Base-by-base conservation (phyloP, 495 filamentous ascomycete genomes). In the Usnea hakonensis region DNA sequence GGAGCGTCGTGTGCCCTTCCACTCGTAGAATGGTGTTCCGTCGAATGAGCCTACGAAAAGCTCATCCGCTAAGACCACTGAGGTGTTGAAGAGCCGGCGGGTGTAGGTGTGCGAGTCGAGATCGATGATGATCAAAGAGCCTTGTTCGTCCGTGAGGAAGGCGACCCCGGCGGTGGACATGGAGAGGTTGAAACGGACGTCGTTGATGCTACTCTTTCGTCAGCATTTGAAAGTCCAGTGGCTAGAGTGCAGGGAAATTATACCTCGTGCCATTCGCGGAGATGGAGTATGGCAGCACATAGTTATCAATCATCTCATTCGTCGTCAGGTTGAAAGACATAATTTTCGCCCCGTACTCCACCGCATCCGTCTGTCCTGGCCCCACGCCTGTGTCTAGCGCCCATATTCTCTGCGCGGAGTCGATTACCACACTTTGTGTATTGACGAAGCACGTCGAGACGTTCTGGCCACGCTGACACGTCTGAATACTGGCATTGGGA, bases 181-280 rank as follows among this genome's bases (percentile, higher is more conserved):
- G 53, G 53, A 55, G 53, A 35, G 30, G 28, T 55, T 55, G 53
- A 55, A 35, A 23, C 53, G 53, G 53, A 55, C 53, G 36, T 55
- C 53, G 21, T 55, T 55, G 53, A 37, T 37, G 53, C 43, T 46
- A 46, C 14, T 2, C n/a, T 19, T 41, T 9, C 6, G 43, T 46
- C 21, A 46, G 43, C 9, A 26, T 2, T 41, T 41, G 4, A 14
- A 17, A 2, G 38, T 0, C 3, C 16, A 41, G 16, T 5, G 17
- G 14, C 19, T 41, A 4, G 13, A 2, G 38, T n/a, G n/a, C n/a
- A 19, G 9, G 36, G 19, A 6, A 26, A 46, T 8, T 0, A 46
- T 46, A 46, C 43, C 36, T 55, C 53, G 36, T 55, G 53, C 53
- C 53, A 28, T 55, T 37, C n/a, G 30, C 32, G 28, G 36, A 37